phyloP scores from a whole-genome alignment of 345 rosid species.

The Hypericum perforatum region DNA sequence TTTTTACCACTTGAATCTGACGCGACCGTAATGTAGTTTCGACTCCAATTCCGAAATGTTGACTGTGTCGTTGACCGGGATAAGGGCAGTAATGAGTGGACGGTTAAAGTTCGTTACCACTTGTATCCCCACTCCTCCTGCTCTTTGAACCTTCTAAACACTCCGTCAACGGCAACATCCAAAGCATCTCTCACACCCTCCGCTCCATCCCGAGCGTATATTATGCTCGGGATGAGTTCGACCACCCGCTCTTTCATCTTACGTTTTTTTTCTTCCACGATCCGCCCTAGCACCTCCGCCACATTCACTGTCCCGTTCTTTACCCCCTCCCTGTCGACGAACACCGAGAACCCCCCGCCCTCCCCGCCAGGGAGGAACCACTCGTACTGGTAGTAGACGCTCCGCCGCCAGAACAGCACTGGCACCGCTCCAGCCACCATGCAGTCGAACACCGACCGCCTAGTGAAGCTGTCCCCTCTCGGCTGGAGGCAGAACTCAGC shows the following conservation, averaged over 20 bases:
- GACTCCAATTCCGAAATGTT: no score
- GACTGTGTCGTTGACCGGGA: no score
- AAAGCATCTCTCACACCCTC: slow-evolving; percentile 71
- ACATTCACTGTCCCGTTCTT: slow-evolving; percentile 57
- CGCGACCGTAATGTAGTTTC: no score
- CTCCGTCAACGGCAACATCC: slow-evolving; percentile 84
- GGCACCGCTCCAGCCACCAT: slow-evolving; percentile 96
- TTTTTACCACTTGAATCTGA: no score
- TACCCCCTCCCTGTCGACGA: slow-evolving; percentile 59
- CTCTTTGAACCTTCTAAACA: slow-evolving; percentile 64
- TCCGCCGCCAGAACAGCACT: slow-evolving; percentile 86
- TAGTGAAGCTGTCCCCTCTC: slow-evolving; percentile 90
- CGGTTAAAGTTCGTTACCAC: no score
- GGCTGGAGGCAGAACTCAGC: slow-evolving; percentile 89
- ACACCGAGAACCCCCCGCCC: slow-evolving; percentile 59
- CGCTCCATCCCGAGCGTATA: slow-evolving; percentile 59
- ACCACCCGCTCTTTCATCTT: slow-evolving; percentile 78
- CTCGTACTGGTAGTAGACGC: slow-evolving; percentile 74
- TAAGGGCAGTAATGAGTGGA: no score
- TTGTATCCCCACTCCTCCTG: slow-evolving; percentile 53
- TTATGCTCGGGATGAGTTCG: slow-evolving; percentile 51
- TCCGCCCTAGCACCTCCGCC: slow-evolving; percentile 48
- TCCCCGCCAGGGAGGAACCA: slow-evolving; percentile 85
- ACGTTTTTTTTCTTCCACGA: slow-evolving; percentile 47
- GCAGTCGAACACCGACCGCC: slow-evolving; percentile 87